Evolutionary conservation across 768 basidiomycete species (phyloP), one percentile per base, ranked within the genome.

Genomic region (Nidula microcarpa): DNA sequence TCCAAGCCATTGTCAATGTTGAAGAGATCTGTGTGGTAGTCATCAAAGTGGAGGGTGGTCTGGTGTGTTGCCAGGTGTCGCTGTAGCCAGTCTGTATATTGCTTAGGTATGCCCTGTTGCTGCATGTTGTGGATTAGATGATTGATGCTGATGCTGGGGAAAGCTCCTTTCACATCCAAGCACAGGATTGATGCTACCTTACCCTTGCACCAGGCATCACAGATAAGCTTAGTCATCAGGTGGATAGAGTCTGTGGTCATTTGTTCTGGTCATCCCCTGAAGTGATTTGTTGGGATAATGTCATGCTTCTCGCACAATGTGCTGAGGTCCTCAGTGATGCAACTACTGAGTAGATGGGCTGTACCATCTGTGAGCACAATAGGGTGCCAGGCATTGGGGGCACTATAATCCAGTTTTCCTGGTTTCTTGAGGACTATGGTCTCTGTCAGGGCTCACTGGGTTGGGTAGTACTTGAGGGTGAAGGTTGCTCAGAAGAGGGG

Each of bases 111-210:
- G 23, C 23, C 23, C 23, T 23, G 23, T 23, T 57, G 2, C 10
- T 57, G 48, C 60, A 74, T 57, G 33, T 72, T 57, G 45, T 69
- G 61, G 0, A 66, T 17, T 0, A 74, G 56, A 0, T 49, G 36
- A 10, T 62, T 57, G 0, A 59, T 56, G 0, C 58, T 64, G 0
- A 60, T 64, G 50, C 65, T 73, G 0, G 68, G 74, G 50, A 74
- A 76, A 0, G 72, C 73, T 0, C 66, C 72, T 53, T 75, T 63
- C 0, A 75, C 70, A 55, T 77, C 72, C 0, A 74, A 58, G 49
- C 67, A 71, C 0, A 75, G 56, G 0, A 58, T 57, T 0, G 66
- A 61, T 0, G 58, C 71, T 0, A 71, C 73, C 16, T 65, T 51
- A 0, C 53, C 33, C 14, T 51, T 54, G 1, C 67, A 34, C 74